These are phyloP conservation scores for Taphrina confusa DNA, from an alignment of 1,139 yeast genomes.

Conservation along the genomic window DNA sequence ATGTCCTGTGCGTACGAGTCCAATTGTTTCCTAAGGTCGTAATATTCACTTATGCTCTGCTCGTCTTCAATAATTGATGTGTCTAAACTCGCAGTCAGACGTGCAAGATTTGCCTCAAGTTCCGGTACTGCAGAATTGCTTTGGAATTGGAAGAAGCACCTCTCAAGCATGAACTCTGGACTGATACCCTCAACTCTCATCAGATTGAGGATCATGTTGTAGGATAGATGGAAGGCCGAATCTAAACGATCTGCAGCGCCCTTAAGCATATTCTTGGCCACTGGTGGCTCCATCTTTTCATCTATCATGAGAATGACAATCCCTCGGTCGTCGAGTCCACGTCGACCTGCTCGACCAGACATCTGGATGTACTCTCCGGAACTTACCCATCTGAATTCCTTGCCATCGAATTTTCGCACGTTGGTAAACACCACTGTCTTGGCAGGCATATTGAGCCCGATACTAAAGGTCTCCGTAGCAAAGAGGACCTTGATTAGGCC, in stretches of 20 bases:
- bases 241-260: conserved; percentile 97
- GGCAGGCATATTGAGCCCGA: conserved; percentile 98
- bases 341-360: conserved; percentile 99
- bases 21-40: conserved; percentile 73
- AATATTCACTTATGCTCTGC: conserved; percentile 71
- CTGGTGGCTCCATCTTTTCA: conserved; percentile 98
- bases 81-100: conserved; percentile 55
- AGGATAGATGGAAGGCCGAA: conserved; percentile 94
- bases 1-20: conserved; percentile 72
- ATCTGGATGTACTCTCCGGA: conserved; percentile 99
- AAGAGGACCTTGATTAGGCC: conserved; percentile 90
- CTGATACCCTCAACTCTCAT: conserved; percentile 98
- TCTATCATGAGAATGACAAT: conserved; percentile 99
- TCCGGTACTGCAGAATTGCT: conserved; percentile 86
- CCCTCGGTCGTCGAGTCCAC: conserved; percentile 98
- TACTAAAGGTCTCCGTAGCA: conserved; percentile 97
- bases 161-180: conserved; percentile 94
- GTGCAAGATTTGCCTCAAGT: conserved; percentile 65
- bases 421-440: conserved; percentile 97
- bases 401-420: conserved; percentile 98
- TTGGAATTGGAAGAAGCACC: conserved; percentile 93
- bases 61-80: conserved; percentile 69
- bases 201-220: conserved; percentile 92
- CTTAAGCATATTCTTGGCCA: conserved; percentile 98
- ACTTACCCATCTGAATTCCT: conserved; percentile 95